phyloP scores from a whole-genome alignment of 139 green algal species.

The Astrephomene gubernaculifera region DNA sequence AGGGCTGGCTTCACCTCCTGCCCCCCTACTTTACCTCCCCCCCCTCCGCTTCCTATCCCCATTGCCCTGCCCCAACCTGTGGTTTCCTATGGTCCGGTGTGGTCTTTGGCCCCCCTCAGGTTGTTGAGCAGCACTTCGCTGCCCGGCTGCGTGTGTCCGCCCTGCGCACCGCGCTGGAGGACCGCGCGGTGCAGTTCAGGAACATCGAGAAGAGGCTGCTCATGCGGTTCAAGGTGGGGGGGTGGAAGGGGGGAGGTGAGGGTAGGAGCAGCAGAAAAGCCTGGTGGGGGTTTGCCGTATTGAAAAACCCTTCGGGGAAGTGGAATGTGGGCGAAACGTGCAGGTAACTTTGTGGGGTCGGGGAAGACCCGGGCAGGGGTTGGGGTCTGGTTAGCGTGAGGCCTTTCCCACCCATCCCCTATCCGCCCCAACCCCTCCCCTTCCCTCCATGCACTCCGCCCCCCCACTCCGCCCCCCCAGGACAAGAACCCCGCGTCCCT shows the following conservation, averaged over 20 bases:
- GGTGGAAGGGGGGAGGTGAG: not conserved
- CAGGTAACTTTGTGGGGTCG: no score
- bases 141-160: conserved; percentile 35
- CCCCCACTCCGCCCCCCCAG: conserved; percentile 30
- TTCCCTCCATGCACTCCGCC: not conserved
- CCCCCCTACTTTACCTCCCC: not conserved
- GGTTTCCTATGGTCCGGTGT: not conserved
- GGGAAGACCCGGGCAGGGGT: not conserved
- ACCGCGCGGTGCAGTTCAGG: conserved; percentile 61
- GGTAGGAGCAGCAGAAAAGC: no score
- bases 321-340: no score
- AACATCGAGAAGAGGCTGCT: conserved; percentile 80
- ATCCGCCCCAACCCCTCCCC: not conserved
- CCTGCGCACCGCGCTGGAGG: conserved; percentile 52
- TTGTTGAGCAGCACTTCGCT: conserved; percentile 69
- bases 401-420: no score
- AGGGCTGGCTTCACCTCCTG: not conserved
- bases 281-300: no score
- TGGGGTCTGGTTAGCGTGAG: not conserved
- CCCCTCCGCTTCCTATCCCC: not conserved
- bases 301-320: no score
- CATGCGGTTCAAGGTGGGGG: conserved; percentile 73
- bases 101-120: conserved; percentile 8
- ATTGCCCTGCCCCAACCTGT: not conserved
- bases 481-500: conserved; percentile 74